Percentiles rank a stretch among this genome's conserved stretches.
Conservation (phyloP, 352 stramenopile genomes). For the Globisporangium viniferum region DNA sequence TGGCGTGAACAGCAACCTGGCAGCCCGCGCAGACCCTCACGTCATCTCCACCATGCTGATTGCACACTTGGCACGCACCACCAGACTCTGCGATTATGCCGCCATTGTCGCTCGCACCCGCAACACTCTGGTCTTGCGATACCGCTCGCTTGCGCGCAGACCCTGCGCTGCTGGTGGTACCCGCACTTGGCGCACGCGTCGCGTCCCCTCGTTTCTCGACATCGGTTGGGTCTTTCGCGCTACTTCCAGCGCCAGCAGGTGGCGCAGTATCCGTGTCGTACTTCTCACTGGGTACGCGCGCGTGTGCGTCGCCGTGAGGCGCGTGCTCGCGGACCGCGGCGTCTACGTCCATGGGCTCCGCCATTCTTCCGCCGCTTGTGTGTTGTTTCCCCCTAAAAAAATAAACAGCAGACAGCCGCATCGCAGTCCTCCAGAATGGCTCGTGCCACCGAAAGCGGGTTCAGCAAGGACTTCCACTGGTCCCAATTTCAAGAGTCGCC, state of each 20-base stretch:
- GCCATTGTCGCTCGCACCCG: not conserved
- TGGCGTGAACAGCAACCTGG: conserved; percentile 27
- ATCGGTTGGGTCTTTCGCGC: not conserved
- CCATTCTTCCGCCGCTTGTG: conserved; percentile 6
- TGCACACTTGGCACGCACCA: conserved; percentile 2
- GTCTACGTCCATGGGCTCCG: conserved; percentile 13
- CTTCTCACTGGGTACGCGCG: not conserved
- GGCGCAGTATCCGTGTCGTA: not conserved
- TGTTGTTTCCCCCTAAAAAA: conserved; percentile 10
- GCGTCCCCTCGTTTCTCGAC: conserved; percentile 6
- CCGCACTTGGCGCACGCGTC: not conserved
- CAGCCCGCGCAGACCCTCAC: conserved; percentile 33
- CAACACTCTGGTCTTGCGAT: not conserved
- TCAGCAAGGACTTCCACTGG: not conserved
- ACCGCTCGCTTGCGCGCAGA: not conserved
- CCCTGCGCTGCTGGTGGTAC: not conserved
- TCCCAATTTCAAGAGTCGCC: not conserved
- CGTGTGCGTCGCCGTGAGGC: not conserved
- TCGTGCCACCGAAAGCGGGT: conserved; percentile 6
- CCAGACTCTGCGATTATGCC: not conserved
- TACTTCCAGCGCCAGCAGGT: conserved; percentile 4
- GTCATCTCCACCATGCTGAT: not conserved
- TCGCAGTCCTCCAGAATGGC: not conserved
- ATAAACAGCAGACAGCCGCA: not conserved
- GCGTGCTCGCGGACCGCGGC: conserved; percentile 12